Evolutionary conservation across 2,329 filamentous ascomycete genomes (phyloP).

Genomic region (Fonsecaea pugnacius): DNA sequence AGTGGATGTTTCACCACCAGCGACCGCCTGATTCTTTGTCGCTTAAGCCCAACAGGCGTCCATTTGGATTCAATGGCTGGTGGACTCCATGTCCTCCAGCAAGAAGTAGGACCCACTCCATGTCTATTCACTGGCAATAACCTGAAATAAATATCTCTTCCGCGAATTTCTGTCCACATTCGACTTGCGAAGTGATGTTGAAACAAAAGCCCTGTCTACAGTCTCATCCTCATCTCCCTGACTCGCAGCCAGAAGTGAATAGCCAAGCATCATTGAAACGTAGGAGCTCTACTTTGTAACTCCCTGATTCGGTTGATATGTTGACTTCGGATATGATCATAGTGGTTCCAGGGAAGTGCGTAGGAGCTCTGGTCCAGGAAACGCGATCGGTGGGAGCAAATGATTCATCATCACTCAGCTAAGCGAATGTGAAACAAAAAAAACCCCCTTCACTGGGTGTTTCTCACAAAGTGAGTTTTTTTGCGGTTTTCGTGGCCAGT

Average conservation of each 20-base stretch:
- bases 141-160: not conserved
- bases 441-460: not conserved
- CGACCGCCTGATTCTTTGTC: not conserved
- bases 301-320: not conserved
- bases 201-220: not conserved
- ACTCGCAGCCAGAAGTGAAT: not conserved
- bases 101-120: not conserved
- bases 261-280: slow-evolving; percentile 1
- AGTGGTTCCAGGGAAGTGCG: not conserved
- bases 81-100: not conserved
- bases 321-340: not conserved
- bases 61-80: not conserved
- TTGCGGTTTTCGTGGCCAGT: not conserved
- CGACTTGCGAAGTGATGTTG: not conserved
- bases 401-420: not conserved
- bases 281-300: slow-evolving; percentile 2
- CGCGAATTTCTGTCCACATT: not conserved
- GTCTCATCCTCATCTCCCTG: not conserved
- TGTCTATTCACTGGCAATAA: not conserved
- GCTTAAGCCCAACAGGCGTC: not conserved
- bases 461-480: not conserved
- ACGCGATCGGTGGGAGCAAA: not conserved
- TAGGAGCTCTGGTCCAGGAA: not conserved
- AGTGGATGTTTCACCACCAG: not conserved
- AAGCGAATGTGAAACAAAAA: not conserved